Percentiles rank a stretch among this genome's conserved stretches.
Conservation (phyloP, 257 asterid species). For the Salvia splendens region DNA sequence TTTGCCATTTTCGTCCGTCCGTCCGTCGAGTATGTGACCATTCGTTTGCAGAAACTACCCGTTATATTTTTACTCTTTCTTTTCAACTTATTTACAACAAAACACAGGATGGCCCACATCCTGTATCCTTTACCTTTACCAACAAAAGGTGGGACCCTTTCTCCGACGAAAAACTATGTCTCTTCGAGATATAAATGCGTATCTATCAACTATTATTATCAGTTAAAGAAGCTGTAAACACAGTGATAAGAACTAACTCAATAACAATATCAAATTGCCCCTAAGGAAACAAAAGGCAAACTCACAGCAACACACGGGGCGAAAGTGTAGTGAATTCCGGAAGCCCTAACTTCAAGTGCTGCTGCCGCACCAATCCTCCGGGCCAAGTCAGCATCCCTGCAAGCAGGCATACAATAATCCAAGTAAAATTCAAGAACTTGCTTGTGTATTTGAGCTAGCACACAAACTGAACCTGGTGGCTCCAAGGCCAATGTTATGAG, state of each 20-base stretch:
- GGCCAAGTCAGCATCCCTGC: constrained; percentile 75
- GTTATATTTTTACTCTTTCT: no score
- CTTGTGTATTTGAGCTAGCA: neutral
- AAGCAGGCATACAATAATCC: neutral
- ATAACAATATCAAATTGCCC: neutral
- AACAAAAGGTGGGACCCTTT: no score
- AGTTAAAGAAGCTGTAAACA: neutral
- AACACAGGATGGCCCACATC: no score
- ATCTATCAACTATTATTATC: neutral
- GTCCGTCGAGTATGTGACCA: no score
- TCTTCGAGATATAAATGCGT: neutral
- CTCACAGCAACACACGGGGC: constrained; percentile 93
- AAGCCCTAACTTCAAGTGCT: constrained; percentile 17
- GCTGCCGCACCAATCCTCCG: constrained; percentile 63
- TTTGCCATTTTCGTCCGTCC: no score
- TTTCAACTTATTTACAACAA: no score
- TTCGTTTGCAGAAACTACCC: no score
- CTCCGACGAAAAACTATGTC: neutral
- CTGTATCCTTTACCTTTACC: no score
- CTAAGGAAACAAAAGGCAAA: neutral
- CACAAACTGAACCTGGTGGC: constrained; percentile 63
- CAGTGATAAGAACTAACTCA: neutral
- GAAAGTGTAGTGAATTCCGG: constrained; percentile 70
- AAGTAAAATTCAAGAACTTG: neutral
- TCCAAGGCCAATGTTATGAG: constrained; percentile 64